Evolutionary conservation across 345 rosid genomes (phyloP), one percentile per base, ranked within the genome.

Genomic region (Acer negundo): DNA sequence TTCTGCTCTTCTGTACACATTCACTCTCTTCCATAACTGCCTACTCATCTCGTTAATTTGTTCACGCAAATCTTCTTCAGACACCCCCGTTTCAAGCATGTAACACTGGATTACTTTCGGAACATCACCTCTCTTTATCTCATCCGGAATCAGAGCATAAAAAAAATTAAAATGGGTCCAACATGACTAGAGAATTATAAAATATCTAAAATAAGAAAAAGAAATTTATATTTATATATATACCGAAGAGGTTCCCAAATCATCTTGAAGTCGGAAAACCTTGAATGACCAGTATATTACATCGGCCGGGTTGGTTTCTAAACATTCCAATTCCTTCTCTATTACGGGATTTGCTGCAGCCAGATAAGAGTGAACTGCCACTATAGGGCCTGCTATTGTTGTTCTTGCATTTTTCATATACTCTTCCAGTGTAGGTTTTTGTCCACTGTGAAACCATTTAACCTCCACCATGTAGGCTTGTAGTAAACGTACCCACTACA

Each of bases 21-120:
- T 82, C 70, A 75, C 42, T 62, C 72, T 82, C 68, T 82, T 82
- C 84, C 75, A 84, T 16, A 73, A 62, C 19, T 55, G 70, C 26
- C 68, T 46, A 17, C 70, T 70, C 75, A 79, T 47, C 61, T 68
- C 9, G 24, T 22, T 44, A 13, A 85, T 68, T 76, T 76, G 61
- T 38, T 71, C 78, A 70, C 78, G 78, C 24, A 83, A 74, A 75
- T 62, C 77, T 70, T 70, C 78, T 35, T 82, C 83, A 0, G 84
- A 78, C 24, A 64, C 79, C 40, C 77, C 79, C 0, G 84, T 86
- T 72, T 86, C 85, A 7, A 72, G 58, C 89, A 84, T 84, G 72
- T 78, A 67, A 73, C 87, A 86, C 49, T 82, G 87, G 13, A 86
- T 72, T 10, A 85, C 79, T 62, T 86, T 84, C 7, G 75, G 40